These are phyloP conservation scores for Verticillium klebahnii DNA, from an alignment of 2,329 filamentous ascomycete species.

Conservation along the genomic window DNA sequence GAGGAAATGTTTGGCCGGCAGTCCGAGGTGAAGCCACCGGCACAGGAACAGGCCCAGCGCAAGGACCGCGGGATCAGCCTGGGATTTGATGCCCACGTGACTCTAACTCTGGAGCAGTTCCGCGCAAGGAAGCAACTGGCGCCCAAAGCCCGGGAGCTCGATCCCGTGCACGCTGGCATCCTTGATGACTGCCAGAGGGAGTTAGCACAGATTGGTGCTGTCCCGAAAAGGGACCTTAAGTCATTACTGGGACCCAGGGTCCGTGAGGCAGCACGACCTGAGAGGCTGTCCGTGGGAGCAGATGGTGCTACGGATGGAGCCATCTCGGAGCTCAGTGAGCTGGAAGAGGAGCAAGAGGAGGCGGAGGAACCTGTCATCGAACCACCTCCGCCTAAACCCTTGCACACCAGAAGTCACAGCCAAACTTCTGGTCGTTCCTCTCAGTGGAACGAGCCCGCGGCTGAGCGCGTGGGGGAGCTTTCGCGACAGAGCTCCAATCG, in stretches of 20 bases:
- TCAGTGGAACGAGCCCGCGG: not conserved
- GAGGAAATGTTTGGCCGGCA: constrained; percentile 37
- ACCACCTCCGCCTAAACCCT: not conserved
- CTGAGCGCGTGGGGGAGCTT: not conserved
- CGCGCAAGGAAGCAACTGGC: constrained; percentile 21
- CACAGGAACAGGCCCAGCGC: not conserved
- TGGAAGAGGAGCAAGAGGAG: constrained; percentile 33
- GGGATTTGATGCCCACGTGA: constrained; percentile 48
- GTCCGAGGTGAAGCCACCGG: constrained; percentile 13
- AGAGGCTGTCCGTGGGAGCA: constrained; percentile 5
- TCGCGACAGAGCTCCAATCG: not conserved
- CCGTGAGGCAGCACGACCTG: constrained; percentile 7
- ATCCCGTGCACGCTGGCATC: constrained; percentile 38
- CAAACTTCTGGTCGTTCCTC: not conserved
- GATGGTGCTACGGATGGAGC: constrained; percentile 21
- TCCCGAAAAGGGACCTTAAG: constrained; percentile 15
- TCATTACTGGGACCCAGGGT: constrained; percentile 11
- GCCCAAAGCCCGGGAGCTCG: constrained; percentile 18
- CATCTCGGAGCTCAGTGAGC: constrained; percentile 47
- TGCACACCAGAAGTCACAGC: not conserved
- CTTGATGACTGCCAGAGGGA: constrained; percentile 37
- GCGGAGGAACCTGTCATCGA: not conserved
- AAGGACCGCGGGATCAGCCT: constrained; percentile 44
- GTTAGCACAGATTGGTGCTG: constrained; percentile 24
- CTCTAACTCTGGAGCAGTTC: constrained; percentile 35